Base-by-base conservation (phyloP, 2,329 filamentous ascomycete species). In the Sordariomycetes sp. region DNA sequence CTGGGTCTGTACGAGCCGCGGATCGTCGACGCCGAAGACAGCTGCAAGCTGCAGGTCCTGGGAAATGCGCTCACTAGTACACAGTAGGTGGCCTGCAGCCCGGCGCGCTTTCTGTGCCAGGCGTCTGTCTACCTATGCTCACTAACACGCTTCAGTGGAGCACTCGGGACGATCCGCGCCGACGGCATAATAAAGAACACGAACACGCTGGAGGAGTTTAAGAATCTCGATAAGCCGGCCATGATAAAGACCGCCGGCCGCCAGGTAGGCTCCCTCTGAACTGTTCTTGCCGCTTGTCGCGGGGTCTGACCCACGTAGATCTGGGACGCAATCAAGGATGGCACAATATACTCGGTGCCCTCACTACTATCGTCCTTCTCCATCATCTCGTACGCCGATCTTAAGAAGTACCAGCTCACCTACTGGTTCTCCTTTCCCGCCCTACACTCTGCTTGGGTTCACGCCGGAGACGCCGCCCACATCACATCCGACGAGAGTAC, bases 401-500 rank as follows among this genome's bases (percentile, higher is more conserved):
- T 99, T 37, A 99, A 99, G 72, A 97, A 95, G 69, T 97, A 97
- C 75, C 90, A 87, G 62, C 97, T 97, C 69, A 90, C 88, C n/a
- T 97, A 97, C 73, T 96, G 95, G 85, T 97, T 97, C 71, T 93
- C 88, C 5, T 99, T 96, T 67, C 94, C 94, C 1, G 91, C 93
- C 18, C 79, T 99, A 52, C 92, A 96, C 69, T 96, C 93, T 3
- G 77, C 80, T 32, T 99, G 94, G 94, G 86, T 82, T 64, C 76
- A 86, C 56, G 71, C 78, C 1, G 79, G 76, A 2, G 76, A 76
- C 10, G 74, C 82, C 54, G 72, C 76, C 57, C 78, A 71, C 54
- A 73, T 97, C 54, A 82, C 78, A 2, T 68, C 80, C 2, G 76
- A 81, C 61, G 93, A 97, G 71, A 93, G 87, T 59, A 86, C 85